Evolutionary conservation across 2,329 filamentous ascomycete species (phyloP).

Genomic region (Rachicladosporium sp.): DNA sequence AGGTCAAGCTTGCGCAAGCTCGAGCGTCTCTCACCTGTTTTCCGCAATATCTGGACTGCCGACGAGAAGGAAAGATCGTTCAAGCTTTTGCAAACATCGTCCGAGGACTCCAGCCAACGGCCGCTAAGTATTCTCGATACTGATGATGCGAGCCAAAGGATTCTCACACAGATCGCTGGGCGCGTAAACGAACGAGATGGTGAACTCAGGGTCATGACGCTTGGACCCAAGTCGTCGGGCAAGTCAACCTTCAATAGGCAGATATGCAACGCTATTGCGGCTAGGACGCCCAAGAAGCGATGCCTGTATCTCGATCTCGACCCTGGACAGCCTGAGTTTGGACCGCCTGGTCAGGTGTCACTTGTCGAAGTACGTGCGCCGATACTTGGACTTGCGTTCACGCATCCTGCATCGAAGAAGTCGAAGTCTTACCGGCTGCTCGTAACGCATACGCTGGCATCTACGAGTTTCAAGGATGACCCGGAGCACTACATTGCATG

Average conservation of each 20-base stretch:
- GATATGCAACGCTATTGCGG: conserved; percentile 52
- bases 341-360: conserved; percentile 56
- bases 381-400: conserved; percentile 56
- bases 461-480: conserved; percentile 53
- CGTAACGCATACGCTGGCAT: conserved; percentile 54
- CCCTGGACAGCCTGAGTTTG: conserved; percentile 65
- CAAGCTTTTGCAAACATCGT: conserved; percentile 17
- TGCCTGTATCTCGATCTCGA: conserved; percentile 59
- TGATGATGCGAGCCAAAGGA: conserved; percentile 14
- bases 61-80: conserved; percentile 21
- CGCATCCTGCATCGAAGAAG: conserved; percentile 36
- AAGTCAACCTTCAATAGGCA: conserved; percentile 64
- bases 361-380: conserved; percentile 49
- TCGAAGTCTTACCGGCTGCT: conserved; percentile 30
- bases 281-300: conserved; percentile 17
- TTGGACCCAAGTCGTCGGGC: conserved; percentile 59
- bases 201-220: conserved; percentile 40
- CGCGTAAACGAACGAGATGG: conserved; percentile 21
- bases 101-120: conserved; percentile 11
- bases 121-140: conserved; percentile 19
- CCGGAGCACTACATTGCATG: conserved; percentile 55
- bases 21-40: conserved; percentile 51
- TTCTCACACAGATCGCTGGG: conserved; percentile 33
- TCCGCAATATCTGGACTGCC: conserved; percentile 54
- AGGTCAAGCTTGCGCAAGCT: conserved; percentile 41